Percentiles rank a stretch among this genome's conserved stretches.
These are phyloP conservation scores for Fusarium anthophilum DNA, from an alignment of 2,329 filamentous ascomycete genomes.

Conservation along the genomic window DNA sequence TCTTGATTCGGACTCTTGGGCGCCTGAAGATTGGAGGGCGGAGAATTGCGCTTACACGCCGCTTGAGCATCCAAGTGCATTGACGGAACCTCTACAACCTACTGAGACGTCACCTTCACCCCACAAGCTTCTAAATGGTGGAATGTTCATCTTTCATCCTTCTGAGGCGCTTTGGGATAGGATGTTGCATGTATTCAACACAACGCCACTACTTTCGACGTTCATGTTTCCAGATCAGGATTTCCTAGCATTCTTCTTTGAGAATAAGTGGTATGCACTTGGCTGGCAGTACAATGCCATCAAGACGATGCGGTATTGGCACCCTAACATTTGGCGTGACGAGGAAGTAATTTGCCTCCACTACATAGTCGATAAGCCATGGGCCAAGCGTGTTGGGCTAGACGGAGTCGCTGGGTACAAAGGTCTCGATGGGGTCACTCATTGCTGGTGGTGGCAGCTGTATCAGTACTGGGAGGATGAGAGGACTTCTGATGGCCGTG, in stretches of 20 bases:
- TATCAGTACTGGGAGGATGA: slow-evolving; percentile 31
- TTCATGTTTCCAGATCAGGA: slow-evolving; percentile 38
- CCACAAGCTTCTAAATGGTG: slow-evolving; percentile 31
- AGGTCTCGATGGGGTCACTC: slow-evolving; percentile 26
- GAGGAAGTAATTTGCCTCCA: slow-evolving; percentile 35
- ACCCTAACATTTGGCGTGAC: slow-evolving; percentile 32
- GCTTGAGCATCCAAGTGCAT: slow-evolving; percentile 17
- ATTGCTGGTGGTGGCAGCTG: slow-evolving; percentile 36
- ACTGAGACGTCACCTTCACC: slow-evolving; percentile 2
- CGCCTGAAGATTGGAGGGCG: slow-evolving; percentile 28
- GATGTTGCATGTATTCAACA: slow-evolving; percentile 29
- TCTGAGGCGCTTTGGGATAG: slow-evolving; percentile 16
- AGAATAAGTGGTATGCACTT: slow-evolving; percentile 29
- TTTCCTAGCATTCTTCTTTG: slow-evolving; percentile 30
- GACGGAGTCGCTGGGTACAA: slow-evolving; percentile 33
- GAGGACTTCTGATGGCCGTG: not conserved
- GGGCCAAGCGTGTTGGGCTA: slow-evolving; percentile 18
- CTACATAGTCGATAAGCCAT: slow-evolving; percentile 38
- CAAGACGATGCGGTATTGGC: slow-evolving; percentile 39
- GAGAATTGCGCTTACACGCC: slow-evolving; percentile 38
- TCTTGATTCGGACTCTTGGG: slow-evolving; percentile 33
- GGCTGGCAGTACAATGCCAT: slow-evolving; percentile 39
- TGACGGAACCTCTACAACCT: slow-evolving; percentile 18
- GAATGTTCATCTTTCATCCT: slow-evolving; percentile 37
- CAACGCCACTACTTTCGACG: slow-evolving; percentile 5